Conservation (phyloP, 306 rosid species). For the Betula pendula region DNA sequence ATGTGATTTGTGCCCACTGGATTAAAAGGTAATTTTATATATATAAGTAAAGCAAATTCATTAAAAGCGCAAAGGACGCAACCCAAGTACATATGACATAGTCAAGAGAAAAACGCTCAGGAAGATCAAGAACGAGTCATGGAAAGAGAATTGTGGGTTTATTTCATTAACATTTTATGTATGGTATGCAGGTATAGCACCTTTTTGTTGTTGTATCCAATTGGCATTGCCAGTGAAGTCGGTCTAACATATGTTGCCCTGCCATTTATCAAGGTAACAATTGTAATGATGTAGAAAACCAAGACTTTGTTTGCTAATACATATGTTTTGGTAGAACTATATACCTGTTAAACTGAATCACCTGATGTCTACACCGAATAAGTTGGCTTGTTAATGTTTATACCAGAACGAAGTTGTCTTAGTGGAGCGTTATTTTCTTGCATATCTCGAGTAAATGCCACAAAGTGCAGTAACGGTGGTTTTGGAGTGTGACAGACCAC, state of each 20-base stretch:
- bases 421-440: background rate
- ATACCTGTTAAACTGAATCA: conserved; percentile 1
- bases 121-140: no score
- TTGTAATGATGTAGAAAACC: background rate
- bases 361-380: background rate
- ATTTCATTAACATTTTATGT: background rate
- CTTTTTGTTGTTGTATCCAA: conserved; percentile 63
- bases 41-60: no score
- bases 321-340: background rate
- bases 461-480: background rate
- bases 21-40: no score
- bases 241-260: conserved; percentile 63
- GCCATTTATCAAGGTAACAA: conserved; percentile 69
- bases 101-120: no score
- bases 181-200: conserved; percentile 64
- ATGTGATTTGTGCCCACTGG: conserved; percentile 3
- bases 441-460: background rate
- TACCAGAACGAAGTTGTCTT: background rate
- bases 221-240: conserved; percentile 71
- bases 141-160: background rate
- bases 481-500: background rate
- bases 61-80: no score
- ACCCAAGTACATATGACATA: no score
- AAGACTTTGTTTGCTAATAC: background rate
- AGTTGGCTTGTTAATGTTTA: background rate